These are phyloP conservation scores for Ophiocordyceps robertsii DNA, from an alignment of 2,329 filamentous ascomycete genomes.

Conservation along the genomic window DNA sequence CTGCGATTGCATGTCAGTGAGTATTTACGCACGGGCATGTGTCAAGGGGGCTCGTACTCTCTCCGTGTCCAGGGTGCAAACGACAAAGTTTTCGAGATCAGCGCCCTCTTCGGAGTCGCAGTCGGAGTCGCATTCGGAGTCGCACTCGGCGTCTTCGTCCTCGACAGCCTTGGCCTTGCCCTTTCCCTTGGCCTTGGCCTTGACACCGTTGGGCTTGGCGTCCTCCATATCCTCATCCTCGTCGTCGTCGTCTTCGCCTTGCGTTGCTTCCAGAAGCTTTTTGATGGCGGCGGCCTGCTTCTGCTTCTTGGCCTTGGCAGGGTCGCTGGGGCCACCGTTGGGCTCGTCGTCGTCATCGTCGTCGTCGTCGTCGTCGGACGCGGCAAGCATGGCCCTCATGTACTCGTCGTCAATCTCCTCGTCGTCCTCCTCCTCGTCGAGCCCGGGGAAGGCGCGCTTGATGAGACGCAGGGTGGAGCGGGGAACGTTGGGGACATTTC, in stretches of 20 bases:
- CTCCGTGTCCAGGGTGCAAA: constrained; percentile 91
- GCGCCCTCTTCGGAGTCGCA: constrained; percentile 49
- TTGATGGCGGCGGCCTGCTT: constrained; percentile 63
- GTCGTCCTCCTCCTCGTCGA: constrained; percentile 44
- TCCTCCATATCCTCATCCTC: constrained; percentile 66
- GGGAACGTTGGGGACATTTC: constrained; percentile 46
- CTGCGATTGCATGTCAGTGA: constrained; percentile 33
- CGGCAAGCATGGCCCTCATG: constrained; percentile 39
- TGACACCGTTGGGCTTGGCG: constrained; percentile 44
- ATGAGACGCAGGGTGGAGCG: constrained; percentile 87
- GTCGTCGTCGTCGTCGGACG: constrained; percentile 37
- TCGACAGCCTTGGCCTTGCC: constrained; percentile 59
- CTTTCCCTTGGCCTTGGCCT: constrained; percentile 43
- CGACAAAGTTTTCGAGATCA: constrained; percentile 76
- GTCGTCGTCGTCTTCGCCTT: constrained; percentile 44
- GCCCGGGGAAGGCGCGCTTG: constrained; percentile 50
- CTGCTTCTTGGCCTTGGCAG: constrained; percentile 77
- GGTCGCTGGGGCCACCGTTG: constrained; percentile 87
- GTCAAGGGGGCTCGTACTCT: constrained; percentile 45
- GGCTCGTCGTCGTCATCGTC: constrained; percentile 50
- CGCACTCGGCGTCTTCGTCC: constrained; percentile 40
- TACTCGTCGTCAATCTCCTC: constrained; percentile 58
- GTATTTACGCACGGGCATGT: neutral
- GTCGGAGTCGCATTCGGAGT: constrained; percentile 46
- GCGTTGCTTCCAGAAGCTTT: constrained; percentile 60